A percentile compares a stretch with the other conserved stretches of the same genome.
Conservation (phyloP, 2,329 filamentous ascomycete species). For the Paecilomyces fulvus region DNA sequence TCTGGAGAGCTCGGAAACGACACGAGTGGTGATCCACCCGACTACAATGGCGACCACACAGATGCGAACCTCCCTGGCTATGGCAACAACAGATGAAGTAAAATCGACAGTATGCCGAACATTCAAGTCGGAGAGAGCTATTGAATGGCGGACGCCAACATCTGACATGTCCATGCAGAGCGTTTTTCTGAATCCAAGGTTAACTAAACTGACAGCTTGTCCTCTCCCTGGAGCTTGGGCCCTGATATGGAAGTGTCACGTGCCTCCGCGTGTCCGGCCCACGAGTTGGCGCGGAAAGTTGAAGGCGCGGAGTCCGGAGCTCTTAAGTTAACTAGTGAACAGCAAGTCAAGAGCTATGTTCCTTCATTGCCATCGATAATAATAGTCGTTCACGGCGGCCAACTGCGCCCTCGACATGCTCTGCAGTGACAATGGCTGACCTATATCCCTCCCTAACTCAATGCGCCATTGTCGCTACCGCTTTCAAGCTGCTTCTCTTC, state of each 20-base stretch:
- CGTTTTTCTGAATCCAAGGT: constrained; percentile 1
- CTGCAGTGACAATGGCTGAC: constrained; percentile 56
- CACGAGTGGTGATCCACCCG: constrained; percentile 35
- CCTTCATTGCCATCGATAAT: not conserved
- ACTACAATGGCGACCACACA: constrained; percentile 43
- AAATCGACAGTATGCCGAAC: constrained; percentile 46
- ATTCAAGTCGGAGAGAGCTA: constrained; percentile 34
- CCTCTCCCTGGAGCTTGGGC: constrained; percentile 5
- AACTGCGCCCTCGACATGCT: constrained; percentile 14
- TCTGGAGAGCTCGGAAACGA: constrained; percentile 26
- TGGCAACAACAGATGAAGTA: constrained; percentile 39
- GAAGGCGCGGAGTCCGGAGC: not conserved
- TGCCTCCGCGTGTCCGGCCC: not conserved
- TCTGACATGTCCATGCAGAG: constrained; percentile 32
- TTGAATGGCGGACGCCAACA: constrained; percentile 38
- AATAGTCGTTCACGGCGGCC: not conserved
- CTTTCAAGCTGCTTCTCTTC: constrained; percentile 85
- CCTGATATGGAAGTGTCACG: not conserved
- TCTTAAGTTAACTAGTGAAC: no score
- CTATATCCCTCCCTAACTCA: constrained; percentile 80
- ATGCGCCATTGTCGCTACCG: constrained; percentile 75
- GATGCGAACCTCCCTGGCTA: constrained; percentile 45
- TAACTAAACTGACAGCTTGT: constrained; percentile 13
- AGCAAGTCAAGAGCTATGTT: not conserved
- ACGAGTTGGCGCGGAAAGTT: not conserved